Evolutionary conservation across 2,329 filamentous ascomycete species (phyloP), one percentile per base, ranked within the genome.

Genomic region (Ilyonectria destructans): DNA sequence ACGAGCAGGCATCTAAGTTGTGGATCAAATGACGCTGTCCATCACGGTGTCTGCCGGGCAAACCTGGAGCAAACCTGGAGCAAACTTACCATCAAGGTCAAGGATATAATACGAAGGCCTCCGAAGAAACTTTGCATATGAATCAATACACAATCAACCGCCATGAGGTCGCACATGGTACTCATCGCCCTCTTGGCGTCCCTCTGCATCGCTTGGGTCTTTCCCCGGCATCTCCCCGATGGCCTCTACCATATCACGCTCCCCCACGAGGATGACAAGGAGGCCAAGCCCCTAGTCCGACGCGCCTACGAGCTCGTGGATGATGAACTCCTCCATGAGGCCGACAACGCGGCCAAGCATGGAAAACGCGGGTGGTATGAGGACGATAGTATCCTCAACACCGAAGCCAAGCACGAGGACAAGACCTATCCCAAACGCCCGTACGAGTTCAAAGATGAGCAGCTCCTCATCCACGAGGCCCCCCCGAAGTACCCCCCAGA

Each of bases 211-310:
- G 45, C 40, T 7, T 67, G 46, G 55, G 54, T 67, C 7, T 33
- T 67, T n/a, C 58, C 58, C 12, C n/a, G 33, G 3, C 49, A 68
- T 29, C 56, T 68, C 15, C 49, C 62, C 5, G 65, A 68, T 13
- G 65, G 65, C 15, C 5, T 68, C 17, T 65, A 64, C 33, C 37
- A 68, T 57, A 45, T 68, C 45, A 21, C 37, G 15, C 35, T 65
- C 6, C 33, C 61, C n/a, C 19, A 48, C 23, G 35, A 35, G 10
- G 31, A 48, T n/a, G 45, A 68, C 19, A 46, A 33, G 19, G n/a
- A 23, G 7, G 37, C 56, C 7, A 26, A 58, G 8, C 26, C 33
- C 1, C 3, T 65, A 5, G 2, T 37, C 21, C 65, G 65, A 31
- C 48, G 65, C 19, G 15, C 15, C 7, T 3, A 17, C 31, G 12